Conservation (phyloP, 164 flowering plant species). For the Kingdonia uniflora region DNA sequence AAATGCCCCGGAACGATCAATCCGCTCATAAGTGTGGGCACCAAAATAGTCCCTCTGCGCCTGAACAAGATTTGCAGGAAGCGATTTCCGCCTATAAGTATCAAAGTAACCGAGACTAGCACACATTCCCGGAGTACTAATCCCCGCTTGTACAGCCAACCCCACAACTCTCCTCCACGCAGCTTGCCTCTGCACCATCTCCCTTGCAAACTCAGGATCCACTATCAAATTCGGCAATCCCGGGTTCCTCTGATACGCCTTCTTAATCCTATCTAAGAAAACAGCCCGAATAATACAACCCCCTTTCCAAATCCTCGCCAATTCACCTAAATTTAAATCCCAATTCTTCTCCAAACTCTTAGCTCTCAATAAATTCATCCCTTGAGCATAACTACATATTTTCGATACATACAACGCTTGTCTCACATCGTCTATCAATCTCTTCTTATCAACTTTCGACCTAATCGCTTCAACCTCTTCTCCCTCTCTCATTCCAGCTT, state of each 20-base stretch:
- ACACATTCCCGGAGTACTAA: conserved; percentile 19
- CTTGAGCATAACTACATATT: conserved; percentile 22
- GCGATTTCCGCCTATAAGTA: conserved; percentile 13
- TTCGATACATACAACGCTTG: conserved; percentile 23
- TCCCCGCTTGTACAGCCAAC: conserved; percentile 16
- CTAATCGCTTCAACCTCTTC: conserved; percentile 4
- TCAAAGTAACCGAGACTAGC: conserved; percentile 19
- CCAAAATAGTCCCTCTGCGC: conserved; percentile 21
- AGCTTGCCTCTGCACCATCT: conserved; percentile 20
- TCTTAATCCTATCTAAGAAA: conserved; percentile 19
- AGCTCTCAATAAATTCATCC: conserved; percentile 19
- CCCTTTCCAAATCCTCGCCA: conserved; percentile 24
- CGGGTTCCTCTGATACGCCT: conserved; percentile 14
- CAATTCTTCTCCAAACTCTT: conserved; percentile 18
- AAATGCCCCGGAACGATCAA: conserved; percentile 14
- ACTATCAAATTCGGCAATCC: conserved; percentile 17
- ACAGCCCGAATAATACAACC: conserved; percentile 19
- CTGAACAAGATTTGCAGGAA: conserved; percentile 20
- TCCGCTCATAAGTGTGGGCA: conserved; percentile 18
- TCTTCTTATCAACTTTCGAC: conserved; percentile 15
- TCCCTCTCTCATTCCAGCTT: conserved; percentile 13
- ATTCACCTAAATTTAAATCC: conserved; percentile 17
- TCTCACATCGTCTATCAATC: conserved; percentile 18
- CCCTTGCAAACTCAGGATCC: conserved; percentile 19
- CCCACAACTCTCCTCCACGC: conserved; percentile 23